phyloP scores from a whole-genome alignment of 441 rosid species.

The Populus hybrid region DNA sequence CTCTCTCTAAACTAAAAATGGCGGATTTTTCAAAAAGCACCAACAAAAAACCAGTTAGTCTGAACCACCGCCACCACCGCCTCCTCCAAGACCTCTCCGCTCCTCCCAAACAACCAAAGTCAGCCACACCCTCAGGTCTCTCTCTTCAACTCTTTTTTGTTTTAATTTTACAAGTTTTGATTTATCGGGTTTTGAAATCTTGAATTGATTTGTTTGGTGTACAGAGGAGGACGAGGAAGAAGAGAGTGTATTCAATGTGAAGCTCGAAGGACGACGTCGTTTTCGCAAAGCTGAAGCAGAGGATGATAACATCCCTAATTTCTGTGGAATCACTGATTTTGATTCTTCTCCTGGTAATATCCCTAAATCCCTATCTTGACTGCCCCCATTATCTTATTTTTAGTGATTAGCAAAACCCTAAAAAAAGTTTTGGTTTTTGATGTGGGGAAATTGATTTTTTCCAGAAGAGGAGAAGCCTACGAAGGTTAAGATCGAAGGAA shows the following conservation, averaged over 20 bases:
- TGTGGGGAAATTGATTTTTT: neutral
- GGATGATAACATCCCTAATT: constrained; percentile 25
- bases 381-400: neutral
- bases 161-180: neutral
- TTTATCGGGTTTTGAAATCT: constrained; percentile 12
- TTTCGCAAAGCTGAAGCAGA: constrained; percentile 19
- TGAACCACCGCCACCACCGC: constrained; percentile 72
- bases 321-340: constrained; percentile 44
- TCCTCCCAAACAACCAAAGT: constrained; percentile 39
- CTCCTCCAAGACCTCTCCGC: constrained; percentile 66
- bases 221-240: constrained; percentile 20
- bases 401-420: neutral
- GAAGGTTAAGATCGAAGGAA: constrained; percentile 64
- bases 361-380: neutral
- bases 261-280: constrained; percentile 30
- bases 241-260: constrained; percentile 27
- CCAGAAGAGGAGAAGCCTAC: constrained; percentile 29
- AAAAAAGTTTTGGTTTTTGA: neutral
- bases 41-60: constrained; percentile 51
- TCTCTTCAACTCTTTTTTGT: neutral
- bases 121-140: constrained; percentile 8
- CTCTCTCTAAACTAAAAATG: constrained; percentile 27
- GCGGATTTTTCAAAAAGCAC: constrained; percentile 38
- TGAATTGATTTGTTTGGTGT: constrained; percentile 4
- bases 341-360: constrained; percentile 43